phyloP scores from a whole-genome alignment of 1,284 basidiomycete genomes.

The Chalciporus piperatoides region DNA sequence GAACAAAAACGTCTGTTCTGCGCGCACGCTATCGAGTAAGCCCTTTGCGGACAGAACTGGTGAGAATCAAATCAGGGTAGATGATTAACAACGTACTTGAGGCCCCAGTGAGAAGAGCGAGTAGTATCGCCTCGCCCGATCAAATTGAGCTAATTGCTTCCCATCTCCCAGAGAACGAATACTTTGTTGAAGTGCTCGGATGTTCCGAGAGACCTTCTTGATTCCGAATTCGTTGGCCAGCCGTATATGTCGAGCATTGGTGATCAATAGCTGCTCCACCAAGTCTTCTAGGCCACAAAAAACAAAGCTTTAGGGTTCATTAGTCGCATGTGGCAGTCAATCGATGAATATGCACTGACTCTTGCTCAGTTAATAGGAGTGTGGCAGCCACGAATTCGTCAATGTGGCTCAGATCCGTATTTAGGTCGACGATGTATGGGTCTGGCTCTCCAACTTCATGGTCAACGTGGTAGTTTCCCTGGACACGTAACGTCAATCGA shows the following conservation, averaged over 20 bases:
- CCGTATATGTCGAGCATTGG: conserved; percentile 69
- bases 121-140: conserved; percentile 78
- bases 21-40: conserved; percentile 68
- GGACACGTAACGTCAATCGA: conserved; percentile 8
- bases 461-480: conserved; percentile 83
- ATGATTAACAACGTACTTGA: conserved; percentile 47
- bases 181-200: conserved; percentile 90
- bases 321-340: conserved; percentile 1
- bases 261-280: conserved; percentile 82
- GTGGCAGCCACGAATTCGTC: conserved; percentile 69
- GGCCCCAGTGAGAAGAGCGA: conserved; percentile 73
- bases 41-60: conserved; percentile 42
- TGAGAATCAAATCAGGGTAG: neutral
- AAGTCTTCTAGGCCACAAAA: conserved; percentile 86
- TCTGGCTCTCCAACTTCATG: conserved; percentile 89
- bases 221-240: conserved; percentile 77
- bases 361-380: conserved; percentile 61
- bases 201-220: conserved; percentile 87
- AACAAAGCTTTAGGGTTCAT: conserved; percentile 57
- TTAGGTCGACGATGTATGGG: conserved; percentile 85
- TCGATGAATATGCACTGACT: conserved; percentile 43
- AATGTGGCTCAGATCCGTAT: conserved; percentile 73
- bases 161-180: conserved; percentile 75
- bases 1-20: conserved; percentile 69
- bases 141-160: conserved; percentile 64